Percentiles rank a stretch among this genome's conserved stretches.
Conservation (phyloP, 495 filamentous ascomycete genomes). For the Xylona heveae region DNA sequence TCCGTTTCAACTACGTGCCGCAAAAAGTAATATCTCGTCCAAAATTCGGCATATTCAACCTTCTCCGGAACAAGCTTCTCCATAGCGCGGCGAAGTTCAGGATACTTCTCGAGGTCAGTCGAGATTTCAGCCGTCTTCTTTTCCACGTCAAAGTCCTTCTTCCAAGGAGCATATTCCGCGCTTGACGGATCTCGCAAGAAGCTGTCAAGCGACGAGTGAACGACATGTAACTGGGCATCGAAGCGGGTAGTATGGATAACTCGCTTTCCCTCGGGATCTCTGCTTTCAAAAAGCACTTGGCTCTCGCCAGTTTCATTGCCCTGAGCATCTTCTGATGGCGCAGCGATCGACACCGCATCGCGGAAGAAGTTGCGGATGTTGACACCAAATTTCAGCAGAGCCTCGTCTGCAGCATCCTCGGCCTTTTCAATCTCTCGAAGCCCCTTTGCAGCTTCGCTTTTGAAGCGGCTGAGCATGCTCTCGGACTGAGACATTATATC, state of each 20-base stretch:
- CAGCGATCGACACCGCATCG: slow-evolving; percentile 76
- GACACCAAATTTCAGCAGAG: slow-evolving; percentile 75
- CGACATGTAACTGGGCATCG: slow-evolving; percentile 86
- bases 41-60: slow-evolving; percentile 76
- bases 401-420: slow-evolving; percentile 95
- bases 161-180: slow-evolving; percentile 54
- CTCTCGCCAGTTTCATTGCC: slow-evolving; percentile 17
- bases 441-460: slow-evolving; percentile 58
- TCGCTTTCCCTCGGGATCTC: slow-evolving; percentile 69
- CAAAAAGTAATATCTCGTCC: slow-evolving; percentile 91
- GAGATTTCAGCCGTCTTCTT: slow-evolving; percentile 71
- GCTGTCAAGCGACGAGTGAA: slow-evolving; percentile 68
- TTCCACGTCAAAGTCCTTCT: slow-evolving; percentile 55
- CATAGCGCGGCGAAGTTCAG: slow-evolving; percentile 77
- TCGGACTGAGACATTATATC: slow-evolving; percentile 43
- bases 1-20: slow-evolving; percentile 89
- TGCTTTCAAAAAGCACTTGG: slow-evolving; percentile 71
- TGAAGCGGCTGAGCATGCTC: slow-evolving; percentile 64
- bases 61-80: slow-evolving; percentile 84
- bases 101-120: slow-evolving; percentile 66
- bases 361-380: slow-evolving; percentile 80
- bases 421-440: slow-evolving; percentile 83
- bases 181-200: slow-evolving; percentile 67
- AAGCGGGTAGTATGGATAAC: slow-evolving; percentile 87
- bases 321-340: slow-evolving; percentile 31